Conservation (phyloP, 495 filamentous ascomycete species). For the Beverwykella pulmonaria region DNA sequence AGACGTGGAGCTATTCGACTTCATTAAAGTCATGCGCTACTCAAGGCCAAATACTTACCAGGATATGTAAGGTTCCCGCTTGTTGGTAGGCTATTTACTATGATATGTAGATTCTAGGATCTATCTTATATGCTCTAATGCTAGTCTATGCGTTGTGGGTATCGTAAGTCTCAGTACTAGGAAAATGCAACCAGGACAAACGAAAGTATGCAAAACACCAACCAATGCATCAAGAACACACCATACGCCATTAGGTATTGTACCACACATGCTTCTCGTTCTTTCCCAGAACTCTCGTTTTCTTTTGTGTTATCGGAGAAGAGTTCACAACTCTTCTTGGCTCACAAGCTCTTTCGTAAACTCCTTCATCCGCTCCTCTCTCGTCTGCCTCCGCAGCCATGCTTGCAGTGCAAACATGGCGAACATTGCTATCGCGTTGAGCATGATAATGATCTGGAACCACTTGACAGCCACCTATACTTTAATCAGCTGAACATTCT, state of each 20-base stretch:
- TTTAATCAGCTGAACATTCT: not conserved
- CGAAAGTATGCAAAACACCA: not conserved
- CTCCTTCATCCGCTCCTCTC: not conserved
- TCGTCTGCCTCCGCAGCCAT: not conserved
- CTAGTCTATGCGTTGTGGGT: not conserved
- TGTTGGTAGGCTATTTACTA: too few species aligned
- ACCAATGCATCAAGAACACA: too few species aligned
- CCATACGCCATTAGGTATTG: too few species aligned
- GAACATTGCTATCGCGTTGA: not conserved
- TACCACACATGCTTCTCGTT: not conserved
- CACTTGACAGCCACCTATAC: not conserved
- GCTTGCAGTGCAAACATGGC: constrained; percentile 2
- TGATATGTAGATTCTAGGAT: too few species aligned
- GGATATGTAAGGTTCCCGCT: too few species aligned
- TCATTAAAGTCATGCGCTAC: too few species aligned
- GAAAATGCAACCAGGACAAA: not conserved
- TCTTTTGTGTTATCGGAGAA: not conserved
- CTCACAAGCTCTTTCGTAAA: not conserved
- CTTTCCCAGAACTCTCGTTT: not conserved
- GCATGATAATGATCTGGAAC: not conserved
- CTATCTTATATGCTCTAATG: too few species aligned
- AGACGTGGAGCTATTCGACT: too few species aligned
- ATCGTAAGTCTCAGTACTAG: not conserved
- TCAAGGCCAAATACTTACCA: too few species aligned
- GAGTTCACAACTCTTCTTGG: not conserved